Evolutionary conservation across 371 early-diverging fungal genomes (phyloP).

Genomic region (Apophysomyces variabilis): DNA sequence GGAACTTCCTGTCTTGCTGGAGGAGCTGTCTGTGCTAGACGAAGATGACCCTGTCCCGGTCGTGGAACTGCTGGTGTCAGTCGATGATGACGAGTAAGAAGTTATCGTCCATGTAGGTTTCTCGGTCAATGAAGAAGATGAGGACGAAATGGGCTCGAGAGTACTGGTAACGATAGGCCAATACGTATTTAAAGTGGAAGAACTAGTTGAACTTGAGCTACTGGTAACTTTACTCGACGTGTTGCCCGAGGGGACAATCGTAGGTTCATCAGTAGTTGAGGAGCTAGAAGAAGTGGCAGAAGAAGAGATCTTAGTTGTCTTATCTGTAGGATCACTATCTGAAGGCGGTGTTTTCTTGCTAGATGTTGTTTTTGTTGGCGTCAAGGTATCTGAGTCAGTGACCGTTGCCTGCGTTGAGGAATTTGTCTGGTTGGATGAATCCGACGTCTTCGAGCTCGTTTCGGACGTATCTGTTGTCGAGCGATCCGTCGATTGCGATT

Average conservation of each 20-base stretch:
- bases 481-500: not conserved
- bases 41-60: conserved; percentile 1
- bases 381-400: not conserved
- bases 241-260: too few species aligned
- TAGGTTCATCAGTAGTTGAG: not conserved
- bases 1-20: too few species aligned
- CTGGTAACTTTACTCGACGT: too few species aligned
- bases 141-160: not conserved
- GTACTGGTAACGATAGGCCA: too few species aligned
- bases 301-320: not conserved
- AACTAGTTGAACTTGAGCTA: too few species aligned
- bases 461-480: conserved; percentile 8
- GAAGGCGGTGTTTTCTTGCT: too few species aligned
- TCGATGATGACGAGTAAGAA: not conserved
- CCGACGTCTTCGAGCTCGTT: not conserved
- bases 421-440: not conserved
- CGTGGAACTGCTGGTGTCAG: conserved; percentile 12
- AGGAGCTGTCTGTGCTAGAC: not conserved
- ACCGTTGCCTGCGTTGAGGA: not conserved
- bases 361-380: too few species aligned
- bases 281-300: not conserved
- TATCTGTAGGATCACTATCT: not conserved
- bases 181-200: too few species aligned
- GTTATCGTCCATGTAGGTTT: not conserved
- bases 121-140: not conserved